Base-by-base conservation (phyloP, 1,139 yeast genomes). In the Eremothecium gossypii region DNA sequence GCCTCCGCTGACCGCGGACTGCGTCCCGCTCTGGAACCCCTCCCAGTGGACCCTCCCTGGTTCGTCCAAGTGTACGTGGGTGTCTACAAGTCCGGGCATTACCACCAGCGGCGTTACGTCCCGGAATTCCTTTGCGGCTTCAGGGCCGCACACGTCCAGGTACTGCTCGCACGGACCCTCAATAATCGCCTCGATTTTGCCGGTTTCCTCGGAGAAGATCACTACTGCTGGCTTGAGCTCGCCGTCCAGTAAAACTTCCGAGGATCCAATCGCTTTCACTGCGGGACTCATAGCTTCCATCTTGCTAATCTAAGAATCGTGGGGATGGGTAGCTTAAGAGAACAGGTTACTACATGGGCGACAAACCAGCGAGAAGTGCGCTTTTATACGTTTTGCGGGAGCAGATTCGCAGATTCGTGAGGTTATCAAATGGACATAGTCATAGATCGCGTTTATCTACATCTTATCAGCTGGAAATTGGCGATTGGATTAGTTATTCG, bases 11-110 rank as follows among this genome's bases (percentile, higher is more conserved):
- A 94, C 93, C 1, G 96, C 96, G 2, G 95, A 83, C 57, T 79
- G 79, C 1, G 96, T 87, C 0, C 96, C 96, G 0, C 94, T 81
- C 38, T 79, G 94, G 60, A 87, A 87, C 1, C 96, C 96, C 65
- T 87, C 96, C 96, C 96, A 87, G 48, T 84, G 94, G 0, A 95
- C 86, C 52, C 96, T 68, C 4, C 96, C 96, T 0, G 96, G 96
- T 63, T 87, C 96, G 61, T 87, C 87, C 54, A 87, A 68, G 58
- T 87, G 96, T 28, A 87, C 96, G 61, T 89, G 97, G 8, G 95
- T 75, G 58, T 89, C 97, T 1, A 89, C 95, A 32, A 89, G 69
- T 1, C 97, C 97, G 0, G 97, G 96, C 69, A 89, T 69, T 9
- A 89, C 71, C 27, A 75, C 74, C 23, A 70, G 62, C 0, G 93